phyloP scores from a whole-genome alignment of 1,284 basidiomycete species.

The Pyrrhoderma noxium region DNA sequence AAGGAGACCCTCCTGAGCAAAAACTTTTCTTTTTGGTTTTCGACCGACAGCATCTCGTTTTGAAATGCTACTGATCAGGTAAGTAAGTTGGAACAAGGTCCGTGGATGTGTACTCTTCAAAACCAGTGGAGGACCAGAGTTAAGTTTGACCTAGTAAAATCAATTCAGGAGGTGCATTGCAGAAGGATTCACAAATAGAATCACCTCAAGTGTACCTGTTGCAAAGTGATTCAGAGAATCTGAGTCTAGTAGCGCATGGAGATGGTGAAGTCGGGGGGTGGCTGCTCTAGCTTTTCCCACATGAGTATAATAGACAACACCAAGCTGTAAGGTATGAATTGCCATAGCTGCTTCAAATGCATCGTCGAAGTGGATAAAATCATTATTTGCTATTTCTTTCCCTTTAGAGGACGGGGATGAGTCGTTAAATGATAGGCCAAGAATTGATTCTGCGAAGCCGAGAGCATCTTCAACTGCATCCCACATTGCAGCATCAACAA shows the following conservation, averaged over 20 bases:
- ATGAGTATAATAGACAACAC: constrained; percentile 53
- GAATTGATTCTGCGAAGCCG: constrained; percentile 35
- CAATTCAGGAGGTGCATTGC: not conserved
- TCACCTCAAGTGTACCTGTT: constrained; percentile 44
- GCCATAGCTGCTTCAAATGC: constrained; percentile 40
- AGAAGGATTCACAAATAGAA: constrained; percentile 13
- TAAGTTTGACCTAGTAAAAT: constrained; percentile 28
- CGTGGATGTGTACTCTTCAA: constrained; percentile 62
- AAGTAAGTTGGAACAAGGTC: constrained; percentile 52
- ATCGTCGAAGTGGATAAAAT: constrained; percentile 30
- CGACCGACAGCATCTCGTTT: constrained; percentile 67
- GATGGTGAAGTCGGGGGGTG: constrained; percentile 40
- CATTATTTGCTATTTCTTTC: constrained; percentile 20
- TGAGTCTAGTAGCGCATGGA: constrained; percentile 58
- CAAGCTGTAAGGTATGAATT: constrained; percentile 47
- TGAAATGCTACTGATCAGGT: constrained; percentile 54
- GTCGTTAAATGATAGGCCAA: constrained; percentile 34
- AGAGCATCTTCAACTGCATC: constrained; percentile 40
- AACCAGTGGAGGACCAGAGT: constrained; percentile 36
- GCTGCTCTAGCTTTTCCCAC: constrained; percentile 39
- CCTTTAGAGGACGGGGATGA: constrained; percentile 10
- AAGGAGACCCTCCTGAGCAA: constrained; percentile 55
- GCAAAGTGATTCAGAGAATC: constrained; percentile 42
- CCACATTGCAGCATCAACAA: constrained; percentile 49
- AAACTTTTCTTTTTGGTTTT: constrained; percentile 62